Base-by-base conservation (phyloP, 2,329 filamentous ascomycete species). In the Moelleriella libera region DNA sequence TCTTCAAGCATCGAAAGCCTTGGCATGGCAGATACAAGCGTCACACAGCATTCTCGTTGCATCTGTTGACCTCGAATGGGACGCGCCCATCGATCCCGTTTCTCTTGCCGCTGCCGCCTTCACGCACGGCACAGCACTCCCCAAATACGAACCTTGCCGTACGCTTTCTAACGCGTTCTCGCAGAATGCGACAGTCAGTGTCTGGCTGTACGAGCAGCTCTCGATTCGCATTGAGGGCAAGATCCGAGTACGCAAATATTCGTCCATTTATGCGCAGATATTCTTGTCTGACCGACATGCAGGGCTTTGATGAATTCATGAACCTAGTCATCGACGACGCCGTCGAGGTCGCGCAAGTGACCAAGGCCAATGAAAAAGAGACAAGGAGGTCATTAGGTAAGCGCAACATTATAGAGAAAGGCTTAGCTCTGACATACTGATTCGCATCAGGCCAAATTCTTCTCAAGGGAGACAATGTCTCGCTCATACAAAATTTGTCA, bases 281-380 rank as follows among this genome's bases (percentile, higher is more conserved):
- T 21, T 39, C n/a, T 5, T 42, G 30, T 41, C 47, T 49, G 45
- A 48, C 47, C 12, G 3, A 12, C 14, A 14, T 28, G 12, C 5
- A 95, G 88, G 89, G 92, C 11, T 98, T 98, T 56, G 92, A 98
- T 64, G 92, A 98, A 67, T 98, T 97, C 70, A 96, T 98, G 89
- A 98, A 98, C 70, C 74, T 98, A 45, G 92, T 97, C 40, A 78
- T 95, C 55, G 92, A 98, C 61, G 88, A 98, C 58, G 92, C 92
- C 31, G 80, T 96, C 49, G 90, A 97, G 68, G 88, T 98, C 43
- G 85, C 83, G 64, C 78, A 88, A 61, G 73, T 86, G 48, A 88
- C 85, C 52, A 94, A 94, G 72, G 81, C 78, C 12, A 83, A 85
- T 56, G 64, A 73, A 41, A 80, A 83, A 55, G 89, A 94, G 68